These are phyloP conservation scores for Kluyveromyces lactis DNA, from an alignment of 805 yeast species.

Conservation along the genomic window DNA sequence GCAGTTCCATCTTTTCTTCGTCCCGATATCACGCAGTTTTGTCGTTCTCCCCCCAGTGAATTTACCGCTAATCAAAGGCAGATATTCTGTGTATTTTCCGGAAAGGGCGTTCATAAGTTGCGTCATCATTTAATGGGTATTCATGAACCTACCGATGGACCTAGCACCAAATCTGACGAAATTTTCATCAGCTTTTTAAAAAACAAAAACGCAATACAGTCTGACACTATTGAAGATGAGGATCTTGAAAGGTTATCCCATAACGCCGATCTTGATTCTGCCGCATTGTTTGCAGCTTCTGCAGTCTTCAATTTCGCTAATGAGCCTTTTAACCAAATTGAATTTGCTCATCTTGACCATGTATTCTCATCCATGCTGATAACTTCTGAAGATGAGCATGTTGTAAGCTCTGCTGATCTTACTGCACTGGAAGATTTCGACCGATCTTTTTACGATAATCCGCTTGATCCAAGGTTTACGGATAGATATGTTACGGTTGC, in stretches of 20 bases:
- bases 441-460: conserved; percentile 23
- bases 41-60: conserved; percentile 89
- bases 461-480: conserved; percentile 23
- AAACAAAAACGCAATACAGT: conserved; percentile 18
- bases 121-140: conserved; percentile 55
- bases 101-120: conserved; percentile 73
- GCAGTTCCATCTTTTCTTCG: conserved; percentile 88
- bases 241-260: conserved; percentile 22
- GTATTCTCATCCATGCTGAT: conserved; percentile 20
- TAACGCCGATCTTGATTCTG: conserved; percentile 27
- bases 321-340: conserved; percentile 24
- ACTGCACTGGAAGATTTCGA: conserved; percentile 5
- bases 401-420: conserved; percentile 19
- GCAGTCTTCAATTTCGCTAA: conserved; percentile 23
- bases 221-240: conserved; percentile 14
- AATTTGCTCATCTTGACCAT: conserved; percentile 23
- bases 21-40: conserved; percentile 73
- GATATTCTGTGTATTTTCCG: conserved; percentile 88
- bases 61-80: conserved; percentile 80
- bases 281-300: conserved; percentile 29
- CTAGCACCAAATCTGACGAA: conserved; percentile 27
- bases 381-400: conserved; percentile 17
- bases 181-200: conserved; percentile 24
- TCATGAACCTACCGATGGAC: conserved; percentile 28
- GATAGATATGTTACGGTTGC: conserved; percentile 22